A percentile compares a stretch with the other conserved stretches of the same genome.
phyloP scores from a whole-genome alignment of 306 rosid genomes.

The Fragaria nilgerrensis region DNA sequence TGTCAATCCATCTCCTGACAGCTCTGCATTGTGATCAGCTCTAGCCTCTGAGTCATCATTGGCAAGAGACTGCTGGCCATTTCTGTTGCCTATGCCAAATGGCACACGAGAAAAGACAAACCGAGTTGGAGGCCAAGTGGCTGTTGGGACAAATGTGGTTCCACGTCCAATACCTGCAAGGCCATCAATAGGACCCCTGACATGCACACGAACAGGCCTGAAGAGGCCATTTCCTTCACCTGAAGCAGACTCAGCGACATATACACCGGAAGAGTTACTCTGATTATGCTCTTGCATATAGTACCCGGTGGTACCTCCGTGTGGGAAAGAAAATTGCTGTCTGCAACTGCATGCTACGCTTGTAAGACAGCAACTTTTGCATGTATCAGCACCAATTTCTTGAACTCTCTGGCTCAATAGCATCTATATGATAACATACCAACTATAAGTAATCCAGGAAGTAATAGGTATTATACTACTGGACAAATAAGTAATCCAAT shows the following conservation, averaged over 20 bases:
- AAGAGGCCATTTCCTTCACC: constrained; percentile 68
- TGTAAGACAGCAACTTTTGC: constrained; percentile 82
- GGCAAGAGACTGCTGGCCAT: constrained; percentile 71
- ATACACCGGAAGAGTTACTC: constrained; percentile 61
- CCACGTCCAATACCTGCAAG: constrained; percentile 98
- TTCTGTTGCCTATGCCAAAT: constrained; percentile 84
- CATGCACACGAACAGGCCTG: constrained; percentile 87
- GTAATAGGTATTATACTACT: neutral
- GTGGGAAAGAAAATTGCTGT: constrained; percentile 72
- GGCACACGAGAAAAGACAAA: constrained; percentile 94
- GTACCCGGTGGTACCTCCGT: constrained; percentile 59
- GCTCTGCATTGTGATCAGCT: constrained; percentile 73
- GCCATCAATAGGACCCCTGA: constrained; percentile 90
- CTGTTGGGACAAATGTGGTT: constrained; percentile 79
- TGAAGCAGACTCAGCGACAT: constrained; percentile 77
- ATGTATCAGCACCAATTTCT: constrained; percentile 89
- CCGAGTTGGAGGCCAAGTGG: constrained; percentile 87
- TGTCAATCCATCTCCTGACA: constrained; percentile 92
- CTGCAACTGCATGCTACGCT: constrained; percentile 77
- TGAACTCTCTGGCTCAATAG: constrained; percentile 98
- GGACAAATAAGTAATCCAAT: constrained; percentile 12
- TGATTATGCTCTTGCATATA: constrained; percentile 79
- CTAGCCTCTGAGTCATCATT: constrained; percentile 92
- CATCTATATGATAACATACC: constrained; percentile 49
- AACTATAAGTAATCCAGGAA: constrained; percentile 10